Conservation (phyloP, 495 filamentous ascomycete genomes). For the Lasiosphaeria ovina region DNA sequence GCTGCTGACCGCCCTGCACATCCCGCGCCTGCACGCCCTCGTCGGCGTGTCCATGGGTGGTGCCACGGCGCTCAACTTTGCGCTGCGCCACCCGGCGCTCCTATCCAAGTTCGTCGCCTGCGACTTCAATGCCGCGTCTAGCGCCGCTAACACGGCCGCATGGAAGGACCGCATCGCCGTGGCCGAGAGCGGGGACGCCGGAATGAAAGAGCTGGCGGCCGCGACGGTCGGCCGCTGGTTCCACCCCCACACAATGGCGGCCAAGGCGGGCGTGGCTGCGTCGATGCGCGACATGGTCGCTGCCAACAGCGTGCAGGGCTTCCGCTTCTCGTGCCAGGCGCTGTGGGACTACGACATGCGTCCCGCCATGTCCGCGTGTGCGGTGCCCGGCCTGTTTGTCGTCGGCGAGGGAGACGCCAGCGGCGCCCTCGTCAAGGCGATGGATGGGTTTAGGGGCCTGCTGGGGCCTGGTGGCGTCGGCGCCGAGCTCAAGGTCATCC, state of each 20-base stretch:
- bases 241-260: conserved; percentile 53
- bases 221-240: conserved; percentile 76
- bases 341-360: conserved; percentile 75
- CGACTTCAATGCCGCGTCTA: conserved; percentile 70
- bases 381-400: conserved; percentile 62
- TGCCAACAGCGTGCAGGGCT: conserved; percentile 65
- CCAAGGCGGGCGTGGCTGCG: conserved; percentile 51
- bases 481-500: conserved; percentile 58
- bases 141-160: conserved; percentile 66
- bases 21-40: conserved; percentile 57
- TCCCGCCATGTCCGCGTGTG: conserved; percentile 55
- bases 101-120: conserved; percentile 66
- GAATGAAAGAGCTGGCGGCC: conserved; percentile 58
- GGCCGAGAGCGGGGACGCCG: conserved; percentile 55
- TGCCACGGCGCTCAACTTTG: conserved; percentile 67
- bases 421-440: conserved; percentile 71
- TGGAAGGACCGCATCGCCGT: conserved; percentile 74
- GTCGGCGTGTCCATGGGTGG: conserved; percentile 79
- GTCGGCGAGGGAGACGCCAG: conserved; percentile 65
- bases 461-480: conserved; percentile 52
- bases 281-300: conserved; percentile 55
- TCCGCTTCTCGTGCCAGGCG: conserved; percentile 65
- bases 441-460: conserved; percentile 65
- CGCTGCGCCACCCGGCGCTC: conserved; percentile 60
- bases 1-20: conserved; percentile 58